Conservation (phyloP, 1,139 yeast species). For the Torulaspora globosa region DNA sequence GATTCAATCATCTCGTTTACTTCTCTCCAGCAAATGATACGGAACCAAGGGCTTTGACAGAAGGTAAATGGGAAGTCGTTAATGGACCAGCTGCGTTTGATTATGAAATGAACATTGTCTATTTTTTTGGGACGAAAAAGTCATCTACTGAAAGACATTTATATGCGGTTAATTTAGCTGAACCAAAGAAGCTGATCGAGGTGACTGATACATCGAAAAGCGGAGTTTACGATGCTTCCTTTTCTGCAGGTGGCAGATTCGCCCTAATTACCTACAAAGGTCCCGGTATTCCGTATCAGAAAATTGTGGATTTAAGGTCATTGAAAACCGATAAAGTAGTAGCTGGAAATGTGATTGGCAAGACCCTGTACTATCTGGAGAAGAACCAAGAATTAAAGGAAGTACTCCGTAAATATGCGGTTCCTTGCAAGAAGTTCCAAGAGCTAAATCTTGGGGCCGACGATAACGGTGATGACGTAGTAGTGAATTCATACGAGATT, state of each 20-base stretch:
- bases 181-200: slow-evolving; percentile 44
- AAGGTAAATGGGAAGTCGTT: slow-evolving; percentile 69
- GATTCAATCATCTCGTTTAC: slow-evolving; percentile 68
- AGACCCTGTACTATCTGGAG: slow-evolving; percentile 42
- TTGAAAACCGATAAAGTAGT: slow-evolving; percentile 19
- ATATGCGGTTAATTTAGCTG: slow-evolving; percentile 45
- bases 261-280: slow-evolving; percentile 58
- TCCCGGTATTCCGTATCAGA: slow-evolving; percentile 64
- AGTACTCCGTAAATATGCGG: slow-evolving; percentile 42
- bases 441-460: slow-evolving; percentile 50
- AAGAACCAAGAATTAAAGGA: slow-evolving; percentile 45
- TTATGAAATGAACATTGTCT: slow-evolving; percentile 50
- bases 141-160: slow-evolving; percentile 61
- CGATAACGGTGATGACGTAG: slow-evolving; percentile 42
- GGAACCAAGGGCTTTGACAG: slow-evolving; percentile 52
- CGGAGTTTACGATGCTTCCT: slow-evolving; percentile 67
- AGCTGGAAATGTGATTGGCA: slow-evolving; percentile 31
- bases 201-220: slow-evolving; percentile 53
- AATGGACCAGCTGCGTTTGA: slow-evolving; percentile 61
- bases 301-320: slow-evolving; percentile 49
- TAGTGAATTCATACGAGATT: slow-evolving; percentile 57
- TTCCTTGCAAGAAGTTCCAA: slow-evolving; percentile 48
- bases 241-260: slow-evolving; percentile 64
- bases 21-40: slow-evolving; percentile 52
- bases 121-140: slow-evolving; percentile 61